Evolutionary conservation across 192 early-diverging fungal genomes (phyloP).

Genomic region (Entomortierella chlamydospora): DNA sequence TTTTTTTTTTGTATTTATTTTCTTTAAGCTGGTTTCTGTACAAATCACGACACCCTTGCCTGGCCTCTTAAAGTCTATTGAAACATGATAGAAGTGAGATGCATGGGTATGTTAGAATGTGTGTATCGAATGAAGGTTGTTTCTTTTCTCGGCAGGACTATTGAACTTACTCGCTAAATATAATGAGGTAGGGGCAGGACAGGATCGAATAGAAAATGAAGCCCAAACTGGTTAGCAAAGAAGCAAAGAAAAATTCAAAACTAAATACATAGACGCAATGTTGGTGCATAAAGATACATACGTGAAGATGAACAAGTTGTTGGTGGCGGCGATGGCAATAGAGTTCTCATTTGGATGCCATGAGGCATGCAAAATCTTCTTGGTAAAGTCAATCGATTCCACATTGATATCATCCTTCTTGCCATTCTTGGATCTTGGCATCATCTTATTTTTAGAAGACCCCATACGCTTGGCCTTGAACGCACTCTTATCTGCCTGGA

Average conservation of each 20-base stretch:
- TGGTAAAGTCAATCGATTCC: constrained; percentile 91
- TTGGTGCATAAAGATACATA: constrained; percentile 27
- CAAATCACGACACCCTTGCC: background rate
- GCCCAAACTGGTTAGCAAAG: no score
- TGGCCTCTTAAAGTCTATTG: background rate
- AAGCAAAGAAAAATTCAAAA: no score
- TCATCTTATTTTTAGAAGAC: constrained; percentile 81
- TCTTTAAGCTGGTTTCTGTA: background rate
- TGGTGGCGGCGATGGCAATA: constrained; percentile 97
- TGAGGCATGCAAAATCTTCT: constrained; percentile 98
- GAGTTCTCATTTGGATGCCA: constrained; percentile 99
- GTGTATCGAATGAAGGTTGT: no score
- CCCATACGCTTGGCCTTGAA: constrained; percentile 95
- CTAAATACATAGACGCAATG: no score
- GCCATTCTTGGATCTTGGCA: constrained; percentile 56
- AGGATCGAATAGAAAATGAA: no score
- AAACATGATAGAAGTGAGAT: no score
- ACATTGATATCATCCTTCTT: constrained; percentile 82
- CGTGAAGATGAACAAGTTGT: constrained; percentile 98
- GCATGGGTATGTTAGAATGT: no score
- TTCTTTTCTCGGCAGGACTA: no score
- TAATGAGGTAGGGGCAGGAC: no score
- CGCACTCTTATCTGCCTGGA: constrained; percentile 98
- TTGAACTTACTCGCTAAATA: background rate
- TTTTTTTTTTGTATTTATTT: no score